phyloP scores from a whole-genome alignment of 768 basidiomycete genomes.

The Pulveroboletus sp. region DNA sequence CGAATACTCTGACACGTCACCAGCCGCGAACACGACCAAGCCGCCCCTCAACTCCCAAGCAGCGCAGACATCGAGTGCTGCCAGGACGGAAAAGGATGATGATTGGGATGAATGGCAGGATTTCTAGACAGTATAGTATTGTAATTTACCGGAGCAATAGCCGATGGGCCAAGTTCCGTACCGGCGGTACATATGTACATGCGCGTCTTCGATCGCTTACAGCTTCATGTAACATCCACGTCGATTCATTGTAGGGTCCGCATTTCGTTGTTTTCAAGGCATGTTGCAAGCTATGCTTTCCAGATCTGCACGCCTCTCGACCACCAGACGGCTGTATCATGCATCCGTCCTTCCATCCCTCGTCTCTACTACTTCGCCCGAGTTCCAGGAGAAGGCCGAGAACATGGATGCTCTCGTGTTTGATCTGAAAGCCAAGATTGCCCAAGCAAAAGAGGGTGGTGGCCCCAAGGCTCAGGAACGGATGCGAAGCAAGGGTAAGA shows the following conservation, averaged over 20 bases:
- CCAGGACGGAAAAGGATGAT: conserved; percentile 38
- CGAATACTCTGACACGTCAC: conserved; percentile 26
- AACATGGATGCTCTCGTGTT: conserved; percentile 69
- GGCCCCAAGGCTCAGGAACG: conserved; percentile 69
- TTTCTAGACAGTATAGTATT: conserved; percentile 43
- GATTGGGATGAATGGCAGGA: conserved; percentile 83
- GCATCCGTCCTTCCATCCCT: conserved; percentile 69
- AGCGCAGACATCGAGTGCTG: conserved; percentile 6
- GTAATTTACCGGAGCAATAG: conserved; percentile 6
- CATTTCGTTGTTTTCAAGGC: conserved; percentile 2
- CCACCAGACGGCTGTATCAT: conserved; percentile 49
- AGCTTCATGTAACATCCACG: not conserved
- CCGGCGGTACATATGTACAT: conserved; percentile 7
- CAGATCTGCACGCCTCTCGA: conserved; percentile 10
- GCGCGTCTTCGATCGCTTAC: not conserved
- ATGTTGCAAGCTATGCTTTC: conserved; percentile 20
- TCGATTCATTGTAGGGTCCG: not conserved
- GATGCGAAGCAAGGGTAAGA: conserved; percentile 77
- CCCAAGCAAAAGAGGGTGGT: conserved; percentile 63
- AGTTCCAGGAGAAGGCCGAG: conserved; percentile 62
- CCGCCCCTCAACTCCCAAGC: conserved; percentile 3
- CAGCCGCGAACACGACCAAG: conserved; percentile 13
- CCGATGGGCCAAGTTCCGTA: conserved; percentile 25
- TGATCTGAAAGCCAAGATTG: conserved; percentile 58
- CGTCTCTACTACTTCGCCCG: conserved; percentile 63